Conservation (phyloP, 1,284 basidiomycete species). For the Apiotrichum domesticum region DNA sequence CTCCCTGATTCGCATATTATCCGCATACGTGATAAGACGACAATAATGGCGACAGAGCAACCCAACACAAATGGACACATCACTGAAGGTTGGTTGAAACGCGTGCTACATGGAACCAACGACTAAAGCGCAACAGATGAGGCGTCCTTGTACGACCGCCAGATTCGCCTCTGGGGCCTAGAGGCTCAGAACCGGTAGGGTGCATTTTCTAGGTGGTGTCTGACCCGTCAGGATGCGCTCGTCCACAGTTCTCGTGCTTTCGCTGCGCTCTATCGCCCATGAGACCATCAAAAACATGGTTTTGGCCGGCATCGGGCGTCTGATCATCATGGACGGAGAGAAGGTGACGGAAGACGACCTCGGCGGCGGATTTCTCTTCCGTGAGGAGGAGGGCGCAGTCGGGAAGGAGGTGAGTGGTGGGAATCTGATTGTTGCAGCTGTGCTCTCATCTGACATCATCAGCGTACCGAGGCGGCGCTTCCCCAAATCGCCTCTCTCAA, state of each 20-base stretch:
- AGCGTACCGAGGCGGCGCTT: conserved; percentile 80
- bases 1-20: no score
- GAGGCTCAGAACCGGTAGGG: conserved; percentile 88
- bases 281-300: conserved; percentile 89
- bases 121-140: conserved; percentile 54
- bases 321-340: conserved; percentile 55
- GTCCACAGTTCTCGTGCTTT: conserved; percentile 79
- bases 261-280: conserved; percentile 79
- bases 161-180: conserved; percentile 95
- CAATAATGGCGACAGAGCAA: neutral
- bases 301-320: conserved; percentile 54
- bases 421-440: no score
- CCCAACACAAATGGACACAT: conserved; percentile 23
- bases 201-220: conserved; percentile 1
- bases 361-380: conserved; percentile 86
- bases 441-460: conserved; percentile 17
- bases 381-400: conserved; percentile 72
- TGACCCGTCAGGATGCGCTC: conserved; percentile 70
- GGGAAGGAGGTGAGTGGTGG: conserved; percentile 65
- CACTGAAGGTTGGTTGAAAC: conserved; percentile 32
- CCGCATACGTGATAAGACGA: neutral
- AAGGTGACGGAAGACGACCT: conserved; percentile 63
- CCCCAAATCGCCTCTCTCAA: conserved; percentile 81
- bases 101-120: no score
- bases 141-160: conserved; percentile 86